These are phyloP conservation scores for Omphalea diandra DNA, from an alignment of 441 rosid species.

Conservation along the genomic window DNA sequence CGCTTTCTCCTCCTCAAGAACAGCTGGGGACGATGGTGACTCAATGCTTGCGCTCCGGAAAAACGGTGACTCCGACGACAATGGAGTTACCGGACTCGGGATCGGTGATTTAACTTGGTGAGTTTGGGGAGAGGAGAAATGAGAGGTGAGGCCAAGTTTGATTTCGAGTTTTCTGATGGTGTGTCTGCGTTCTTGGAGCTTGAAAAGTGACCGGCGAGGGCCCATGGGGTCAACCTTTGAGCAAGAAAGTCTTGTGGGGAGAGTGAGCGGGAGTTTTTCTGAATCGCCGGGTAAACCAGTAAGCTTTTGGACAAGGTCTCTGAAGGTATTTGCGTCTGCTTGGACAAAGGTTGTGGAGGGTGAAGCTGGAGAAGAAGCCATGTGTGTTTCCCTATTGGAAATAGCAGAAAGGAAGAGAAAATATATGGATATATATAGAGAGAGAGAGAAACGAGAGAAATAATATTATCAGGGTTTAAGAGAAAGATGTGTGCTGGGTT, in stretches of 20 bases:
- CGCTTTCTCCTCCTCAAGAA: constrained; percentile 39
- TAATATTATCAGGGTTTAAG: too few relatives aligned
- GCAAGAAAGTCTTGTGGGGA: constrained; percentile 18
- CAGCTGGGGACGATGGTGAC: constrained; percentile 34
- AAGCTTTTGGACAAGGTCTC: constrained; percentile 50
- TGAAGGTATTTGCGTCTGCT: constrained; percentile 42
- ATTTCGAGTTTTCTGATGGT: constrained; percentile 44
- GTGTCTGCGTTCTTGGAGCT: constrained; percentile 55
- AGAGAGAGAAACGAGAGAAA: too few relatives aligned
- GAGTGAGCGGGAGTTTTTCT: constrained; percentile 23
- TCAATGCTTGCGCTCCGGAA: constrained; percentile 27
- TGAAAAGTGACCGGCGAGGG: constrained; percentile 46
- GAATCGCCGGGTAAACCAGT: constrained; percentile 39
- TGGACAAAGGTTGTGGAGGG: constrained; percentile 53
- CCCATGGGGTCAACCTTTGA: constrained; percentile 25
- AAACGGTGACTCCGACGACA: constrained; percentile 28
- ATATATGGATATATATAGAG: neutral
- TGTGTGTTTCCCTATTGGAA: constrained; percentile 20
- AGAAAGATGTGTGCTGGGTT: neutral
- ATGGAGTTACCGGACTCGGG: constrained; percentile 47
- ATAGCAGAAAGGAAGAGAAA: neutral
- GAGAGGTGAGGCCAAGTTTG: constrained; percentile 36
- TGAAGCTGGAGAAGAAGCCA: constrained; percentile 30
- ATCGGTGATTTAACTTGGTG: constrained; percentile 19
- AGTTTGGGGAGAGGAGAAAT: neutral